phyloP scores from a whole-genome alignment of 768 basidiomycete genomes.

The Termitomyces bulborhizus region DNA sequence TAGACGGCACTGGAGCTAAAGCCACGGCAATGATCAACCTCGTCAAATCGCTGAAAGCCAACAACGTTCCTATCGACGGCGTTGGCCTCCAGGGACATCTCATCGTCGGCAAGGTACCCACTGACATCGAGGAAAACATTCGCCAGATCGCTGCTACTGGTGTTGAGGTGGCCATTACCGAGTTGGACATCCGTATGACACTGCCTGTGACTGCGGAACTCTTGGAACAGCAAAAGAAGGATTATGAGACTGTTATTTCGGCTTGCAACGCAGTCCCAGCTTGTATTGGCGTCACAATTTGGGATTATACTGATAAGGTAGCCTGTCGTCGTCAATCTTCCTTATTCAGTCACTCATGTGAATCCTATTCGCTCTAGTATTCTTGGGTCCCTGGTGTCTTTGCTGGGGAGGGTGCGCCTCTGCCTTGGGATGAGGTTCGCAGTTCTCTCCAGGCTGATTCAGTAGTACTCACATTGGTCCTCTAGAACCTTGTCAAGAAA shows the following conservation, averaged over 20 bases:
- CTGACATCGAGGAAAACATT: conserved; percentile 39
- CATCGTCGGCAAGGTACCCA: conserved; percentile 50
- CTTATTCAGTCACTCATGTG: background rate
- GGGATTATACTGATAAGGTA: conserved; percentile 40
- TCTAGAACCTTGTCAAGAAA: conserved; percentile 31
- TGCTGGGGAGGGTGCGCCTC: conserved; percentile 30
- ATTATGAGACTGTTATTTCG: conserved; percentile 48
- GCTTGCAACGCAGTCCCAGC: conserved; percentile 40
- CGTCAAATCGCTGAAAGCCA: conserved; percentile 37
- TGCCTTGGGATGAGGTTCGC: conserved; percentile 16
- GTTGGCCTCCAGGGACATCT: conserved; percentile 58
- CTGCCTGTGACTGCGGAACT: conserved; percentile 43
- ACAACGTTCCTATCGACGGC: conserved; percentile 51
- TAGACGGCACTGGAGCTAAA: conserved; percentile 42
- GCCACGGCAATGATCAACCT: conserved; percentile 50
- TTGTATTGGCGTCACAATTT: conserved; percentile 42
- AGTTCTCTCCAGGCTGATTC: background rate
- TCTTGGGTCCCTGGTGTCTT: conserved; percentile 36
- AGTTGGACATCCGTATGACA: conserved; percentile 60
- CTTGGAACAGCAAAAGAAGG: conserved; percentile 47
- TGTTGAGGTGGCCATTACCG: conserved; percentile 63
- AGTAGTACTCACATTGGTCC: background rate
- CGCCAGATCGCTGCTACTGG: conserved; percentile 51
- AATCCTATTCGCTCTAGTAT: conserved; percentile 16
- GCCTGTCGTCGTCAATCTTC: background rate